Evolutionary conservation across 257 asterid genomes (phyloP).

Genomic region (Mentha longifolia): DNA sequence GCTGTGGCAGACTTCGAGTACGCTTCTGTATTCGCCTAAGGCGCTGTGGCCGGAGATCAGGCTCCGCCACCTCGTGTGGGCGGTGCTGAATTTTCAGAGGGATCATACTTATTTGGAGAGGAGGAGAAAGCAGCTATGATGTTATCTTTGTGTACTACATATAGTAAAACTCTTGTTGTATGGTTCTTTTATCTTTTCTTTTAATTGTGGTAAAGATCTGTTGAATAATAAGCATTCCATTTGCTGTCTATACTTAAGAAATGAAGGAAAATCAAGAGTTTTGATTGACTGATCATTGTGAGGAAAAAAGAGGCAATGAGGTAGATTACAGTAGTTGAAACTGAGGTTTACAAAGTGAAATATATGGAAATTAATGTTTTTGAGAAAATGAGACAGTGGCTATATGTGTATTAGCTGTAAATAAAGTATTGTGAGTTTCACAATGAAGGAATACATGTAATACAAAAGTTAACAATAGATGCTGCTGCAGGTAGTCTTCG

Average conservation of each 20-base stretch:
- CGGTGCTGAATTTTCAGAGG: slow-evolving; percentile 65
- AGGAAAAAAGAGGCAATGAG: neutral
- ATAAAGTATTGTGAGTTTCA: slow-evolving; percentile 26
- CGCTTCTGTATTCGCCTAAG: slow-evolving; percentile 59
- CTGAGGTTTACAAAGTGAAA: slow-evolving; percentile 1
- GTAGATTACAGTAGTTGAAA: slow-evolving; percentile 22
- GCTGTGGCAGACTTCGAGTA: slow-evolving; percentile 70
- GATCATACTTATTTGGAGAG: slow-evolving; percentile 50
- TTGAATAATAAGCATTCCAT: slow-evolving; percentile 24
- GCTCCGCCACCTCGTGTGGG: slow-evolving; percentile 70
- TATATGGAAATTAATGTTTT: slow-evolving; percentile 18
- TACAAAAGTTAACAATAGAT: slow-evolving; percentile 29
- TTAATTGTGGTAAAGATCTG: neutral
- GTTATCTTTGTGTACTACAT: neutral
- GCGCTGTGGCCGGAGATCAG: slow-evolving; percentile 87
- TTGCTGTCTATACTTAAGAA: neutral
- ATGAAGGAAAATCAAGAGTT: neutral
- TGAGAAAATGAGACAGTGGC: slow-evolving; percentile 9
- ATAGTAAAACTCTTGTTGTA: no score
- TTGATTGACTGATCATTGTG: neutral
- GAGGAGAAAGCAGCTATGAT: slow-evolving; percentile 46
- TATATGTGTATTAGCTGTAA: neutral
- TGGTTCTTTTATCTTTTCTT: no score
- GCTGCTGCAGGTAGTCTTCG: slow-evolving; percentile 12
- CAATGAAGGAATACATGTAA: slow-evolving; percentile 36